Conservation (phyloP, 2,329 filamentous ascomycete genomes). For the Ophiostoma sp. region DNA sequence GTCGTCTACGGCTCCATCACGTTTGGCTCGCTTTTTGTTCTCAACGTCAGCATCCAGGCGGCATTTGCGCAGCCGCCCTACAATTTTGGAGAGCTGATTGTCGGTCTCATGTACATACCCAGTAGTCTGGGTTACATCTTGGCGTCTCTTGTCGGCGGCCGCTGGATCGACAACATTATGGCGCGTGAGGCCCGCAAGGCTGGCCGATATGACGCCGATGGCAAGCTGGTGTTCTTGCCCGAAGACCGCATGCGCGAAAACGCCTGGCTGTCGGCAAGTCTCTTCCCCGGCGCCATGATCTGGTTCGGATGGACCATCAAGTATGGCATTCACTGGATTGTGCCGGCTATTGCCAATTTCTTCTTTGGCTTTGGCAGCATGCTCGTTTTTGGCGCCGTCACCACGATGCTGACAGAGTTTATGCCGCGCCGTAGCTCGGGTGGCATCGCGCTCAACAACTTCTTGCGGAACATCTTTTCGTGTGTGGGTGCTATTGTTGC, state of each 20-base stretch:
- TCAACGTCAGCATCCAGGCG: constrained; percentile 71
- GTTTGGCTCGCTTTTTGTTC: constrained; percentile 68
- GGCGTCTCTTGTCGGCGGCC: constrained; percentile 63
- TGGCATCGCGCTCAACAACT: constrained; percentile 77
- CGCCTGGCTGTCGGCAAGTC: constrained; percentile 64
- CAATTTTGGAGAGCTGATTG: constrained; percentile 59
- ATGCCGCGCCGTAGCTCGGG: constrained; percentile 65
- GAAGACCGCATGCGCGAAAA: constrained; percentile 83
- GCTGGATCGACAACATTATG: constrained; percentile 80
- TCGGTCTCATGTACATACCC: constrained; percentile 74
- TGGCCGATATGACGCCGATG: constrained; percentile 61
- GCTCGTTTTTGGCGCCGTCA: constrained; percentile 68
- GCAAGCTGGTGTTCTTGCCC: constrained; percentile 62
- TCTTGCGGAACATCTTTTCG: constrained; percentile 71
- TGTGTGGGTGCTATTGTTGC: constrained; percentile 66
- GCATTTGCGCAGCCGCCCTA: constrained; percentile 65
- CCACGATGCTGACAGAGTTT: constrained; percentile 82
- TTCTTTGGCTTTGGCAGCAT: constrained; percentile 73
- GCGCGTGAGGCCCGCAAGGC: constrained; percentile 65
- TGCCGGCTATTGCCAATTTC: constrained; percentile 60
- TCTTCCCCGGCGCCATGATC: constrained; percentile 66
- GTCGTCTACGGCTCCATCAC: constrained; percentile 70
- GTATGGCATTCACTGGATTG: constrained; percentile 60
- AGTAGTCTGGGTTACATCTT: constrained; percentile 67
- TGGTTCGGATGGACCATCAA: constrained; percentile 73